Evolutionary conservation across 352 stramenopile species (phyloP).

Genomic region (Globisporangium canariense): DNA sequence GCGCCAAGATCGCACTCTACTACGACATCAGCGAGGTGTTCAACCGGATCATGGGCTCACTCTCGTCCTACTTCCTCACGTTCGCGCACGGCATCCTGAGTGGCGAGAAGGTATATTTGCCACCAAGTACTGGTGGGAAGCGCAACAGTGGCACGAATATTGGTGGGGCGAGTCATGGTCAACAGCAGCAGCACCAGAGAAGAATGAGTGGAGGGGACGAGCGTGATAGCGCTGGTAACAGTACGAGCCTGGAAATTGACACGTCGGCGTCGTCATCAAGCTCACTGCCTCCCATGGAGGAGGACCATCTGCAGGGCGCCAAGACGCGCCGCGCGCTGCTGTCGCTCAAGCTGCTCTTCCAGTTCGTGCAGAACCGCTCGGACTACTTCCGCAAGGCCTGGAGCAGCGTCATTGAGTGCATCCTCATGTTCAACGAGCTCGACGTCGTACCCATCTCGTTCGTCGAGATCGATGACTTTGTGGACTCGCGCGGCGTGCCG

Average conservation of each 20-base stretch:
- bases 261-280: background rate
- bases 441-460: conserved; percentile 80
- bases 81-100: conserved; percentile 83
- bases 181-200: conserved; percentile 4
- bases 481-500: conserved; percentile 77
- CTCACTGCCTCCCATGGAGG: conserved; percentile 32
- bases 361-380: conserved; percentile 80
- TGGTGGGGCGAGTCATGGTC: background rate
- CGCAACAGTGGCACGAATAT: conserved; percentile 14
- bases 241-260: conserved; percentile 2
- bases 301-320: conserved; percentile 59
- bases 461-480: conserved; percentile 89
- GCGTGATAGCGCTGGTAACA: background rate
- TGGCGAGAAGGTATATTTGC: conserved; percentile 80
- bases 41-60: conserved; percentile 78
- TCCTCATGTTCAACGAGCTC: conserved; percentile 88
- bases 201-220: conserved; percentile 7
- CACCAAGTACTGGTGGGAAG: conserved; percentile 33
- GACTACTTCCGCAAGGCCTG: conserved; percentile 80
- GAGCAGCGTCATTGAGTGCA: conserved; percentile 77
- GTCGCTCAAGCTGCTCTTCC: conserved; percentile 78
- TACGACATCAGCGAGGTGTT: conserved; percentile 79
- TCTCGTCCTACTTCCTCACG: conserved; percentile 81
- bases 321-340: conserved; percentile 76
- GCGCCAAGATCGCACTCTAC: conserved; percentile 83